phyloP scores from a whole-genome alignment of 352 stramenopile genomes.

The Pythium rhizo-oryzae region DNA sequence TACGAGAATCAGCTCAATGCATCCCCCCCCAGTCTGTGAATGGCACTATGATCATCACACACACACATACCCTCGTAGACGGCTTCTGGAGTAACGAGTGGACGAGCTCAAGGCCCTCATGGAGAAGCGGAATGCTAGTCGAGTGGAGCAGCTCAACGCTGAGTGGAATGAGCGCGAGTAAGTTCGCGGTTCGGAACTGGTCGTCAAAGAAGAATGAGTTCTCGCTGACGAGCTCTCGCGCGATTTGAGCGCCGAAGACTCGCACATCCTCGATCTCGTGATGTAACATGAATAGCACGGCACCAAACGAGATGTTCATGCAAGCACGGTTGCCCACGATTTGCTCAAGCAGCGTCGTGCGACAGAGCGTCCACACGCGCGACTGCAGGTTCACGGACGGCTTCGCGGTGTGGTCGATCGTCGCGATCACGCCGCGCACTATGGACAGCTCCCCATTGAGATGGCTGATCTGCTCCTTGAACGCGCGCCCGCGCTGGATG shows the following conservation, averaged over 20 bases:
- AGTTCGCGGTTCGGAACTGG: constrained; percentile 38
- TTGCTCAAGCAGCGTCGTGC: constrained; percentile 58
- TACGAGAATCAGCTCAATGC: no score
- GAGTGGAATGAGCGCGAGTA: constrained; percentile 41
- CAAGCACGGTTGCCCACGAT: constrained; percentile 48
- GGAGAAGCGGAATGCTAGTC: constrained; percentile 44
- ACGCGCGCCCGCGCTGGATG: constrained; percentile 39
- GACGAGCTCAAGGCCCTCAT: constrained; percentile 64
- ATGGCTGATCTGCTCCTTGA: constrained; percentile 54
- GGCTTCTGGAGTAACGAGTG: constrained; percentile 44
- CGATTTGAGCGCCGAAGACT: constrained; percentile 61
- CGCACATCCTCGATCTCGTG: constrained; percentile 36
- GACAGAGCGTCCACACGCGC: constrained; percentile 37
- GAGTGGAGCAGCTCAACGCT: constrained; percentile 41
- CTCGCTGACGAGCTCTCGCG: constrained; percentile 53
- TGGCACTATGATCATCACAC: no score
- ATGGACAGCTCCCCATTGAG: constrained; percentile 48
- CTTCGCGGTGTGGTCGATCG: not conserved
- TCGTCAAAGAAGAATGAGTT: constrained; percentile 57
- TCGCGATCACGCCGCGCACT: constrained; percentile 39
- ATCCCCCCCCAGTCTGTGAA: no score
- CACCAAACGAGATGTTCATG: constrained; percentile 31
- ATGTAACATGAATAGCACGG: constrained; percentile 50
- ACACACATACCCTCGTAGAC: not conserved
- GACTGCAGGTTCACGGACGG: constrained; percentile 23